Percentiles rank a stretch among this genome's conserved stretches.
Evolutionary conservation across 768 basidiomycete genomes (phyloP).

Genomic region (Tulasnella sp.): DNA sequence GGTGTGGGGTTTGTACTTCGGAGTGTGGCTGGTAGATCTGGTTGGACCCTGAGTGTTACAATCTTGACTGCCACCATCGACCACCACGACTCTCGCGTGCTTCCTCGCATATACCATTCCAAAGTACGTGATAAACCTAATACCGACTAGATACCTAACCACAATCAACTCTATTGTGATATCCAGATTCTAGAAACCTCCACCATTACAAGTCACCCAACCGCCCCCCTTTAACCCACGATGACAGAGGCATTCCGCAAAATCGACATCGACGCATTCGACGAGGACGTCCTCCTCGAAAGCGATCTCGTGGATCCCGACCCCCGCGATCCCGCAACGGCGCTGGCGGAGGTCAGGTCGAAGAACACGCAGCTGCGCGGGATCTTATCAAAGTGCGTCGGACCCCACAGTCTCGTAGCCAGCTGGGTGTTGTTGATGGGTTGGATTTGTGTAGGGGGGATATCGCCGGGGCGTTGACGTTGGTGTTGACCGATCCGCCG

Average conservation of each 20-base stretch:
- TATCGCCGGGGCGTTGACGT: conserved; percentile 53
- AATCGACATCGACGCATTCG: conserved; percentile 86
- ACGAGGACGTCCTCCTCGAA: conserved; percentile 80
- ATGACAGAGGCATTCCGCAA: conserved; percentile 56
- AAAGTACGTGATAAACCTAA: too few species aligned
- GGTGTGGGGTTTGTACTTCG: too few species aligned
- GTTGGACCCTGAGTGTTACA: too few species aligned
- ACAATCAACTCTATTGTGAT: too few species aligned
- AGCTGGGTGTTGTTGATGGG: background rate
- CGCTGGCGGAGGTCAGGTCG: conserved; percentile 63
- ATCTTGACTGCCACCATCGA: too few species aligned
- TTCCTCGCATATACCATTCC: too few species aligned
- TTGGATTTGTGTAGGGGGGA: conserved; percentile 46
- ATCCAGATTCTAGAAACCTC: too few species aligned
- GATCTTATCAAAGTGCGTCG: conserved; percentile 56
- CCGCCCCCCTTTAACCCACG: too few species aligned
- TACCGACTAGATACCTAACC: too few species aligned
- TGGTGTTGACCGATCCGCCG: conserved; percentile 68
- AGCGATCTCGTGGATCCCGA: conserved; percentile 80
- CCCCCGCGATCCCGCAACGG: conserved; percentile 61
- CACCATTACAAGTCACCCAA: too few species aligned
- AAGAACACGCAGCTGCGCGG: conserved; percentile 60
- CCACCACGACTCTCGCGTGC: too few species aligned
- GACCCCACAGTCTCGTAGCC: background rate
- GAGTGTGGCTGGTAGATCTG: too few species aligned